phyloP scores from a whole-genome alignment of 495 filamentous ascomycete genomes.

The Xylaria flabelliformis region DNA sequence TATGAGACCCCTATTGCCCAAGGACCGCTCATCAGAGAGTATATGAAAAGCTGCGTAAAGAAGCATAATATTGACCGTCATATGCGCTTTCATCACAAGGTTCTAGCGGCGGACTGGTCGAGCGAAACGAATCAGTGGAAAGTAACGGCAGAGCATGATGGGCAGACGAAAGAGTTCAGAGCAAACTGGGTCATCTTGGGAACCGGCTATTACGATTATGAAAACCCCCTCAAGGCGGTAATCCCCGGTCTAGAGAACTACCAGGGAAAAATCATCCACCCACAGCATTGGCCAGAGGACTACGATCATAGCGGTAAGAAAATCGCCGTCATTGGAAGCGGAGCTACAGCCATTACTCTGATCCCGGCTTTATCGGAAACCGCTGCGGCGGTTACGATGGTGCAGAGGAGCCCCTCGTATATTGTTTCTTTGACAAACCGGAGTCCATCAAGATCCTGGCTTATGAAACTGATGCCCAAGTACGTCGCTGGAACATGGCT shows the following conservation, averaged over 20 bases:
- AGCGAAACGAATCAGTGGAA: constrained; percentile 65
- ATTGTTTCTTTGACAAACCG: constrained; percentile 56
- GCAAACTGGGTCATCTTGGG: constrained; percentile 66
- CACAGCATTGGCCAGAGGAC: constrained; percentile 67
- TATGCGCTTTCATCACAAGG: constrained; percentile 65
- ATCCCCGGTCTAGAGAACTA: constrained; percentile 69
- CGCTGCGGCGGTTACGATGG: constrained; percentile 59
- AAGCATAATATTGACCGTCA: constrained; percentile 66
- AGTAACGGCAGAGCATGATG: constrained; percentile 58
- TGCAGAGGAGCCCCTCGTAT: constrained; percentile 65
- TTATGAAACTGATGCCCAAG: constrained; percentile 47
- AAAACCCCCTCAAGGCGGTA: constrained; percentile 56
- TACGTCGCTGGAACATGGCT: constrained; percentile 31
- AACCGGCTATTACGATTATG: constrained; percentile 75
- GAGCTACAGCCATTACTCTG: constrained; percentile 64
- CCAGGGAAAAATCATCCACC: constrained; percentile 62
- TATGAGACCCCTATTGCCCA: constrained; percentile 64
- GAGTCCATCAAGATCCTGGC: constrained; percentile 51
- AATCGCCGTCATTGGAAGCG: constrained; percentile 62
- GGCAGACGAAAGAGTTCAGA: constrained; percentile 48
- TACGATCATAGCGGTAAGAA: constrained; percentile 57
- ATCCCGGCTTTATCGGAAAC: constrained; percentile 57
- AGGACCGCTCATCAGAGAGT: constrained; percentile 64
- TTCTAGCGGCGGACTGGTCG: constrained; percentile 66
- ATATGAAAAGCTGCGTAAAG: constrained; percentile 65